Evolutionary conservation across 441 rosid species (phyloP).

Genomic region (Macaranga tanarius): DNA sequence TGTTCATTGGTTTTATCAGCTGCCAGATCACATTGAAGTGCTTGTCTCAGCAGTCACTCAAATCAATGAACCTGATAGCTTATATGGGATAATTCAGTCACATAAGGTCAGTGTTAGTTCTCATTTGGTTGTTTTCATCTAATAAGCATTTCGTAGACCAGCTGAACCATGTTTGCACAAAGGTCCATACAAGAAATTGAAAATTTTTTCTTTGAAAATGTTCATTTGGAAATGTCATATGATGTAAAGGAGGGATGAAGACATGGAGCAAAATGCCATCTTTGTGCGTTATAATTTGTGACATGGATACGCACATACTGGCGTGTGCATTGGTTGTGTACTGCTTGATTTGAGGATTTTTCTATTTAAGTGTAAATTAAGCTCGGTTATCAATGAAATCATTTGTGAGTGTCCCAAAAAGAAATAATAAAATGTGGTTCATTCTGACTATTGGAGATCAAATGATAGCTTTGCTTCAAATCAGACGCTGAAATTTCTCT

Average conservation of each 20-base stretch:
- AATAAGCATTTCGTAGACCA: background rate
- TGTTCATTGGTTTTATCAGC: constrained; percentile 38
- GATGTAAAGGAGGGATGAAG: background rate
- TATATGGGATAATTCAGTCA: constrained; percentile 91
- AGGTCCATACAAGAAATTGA: background rate
- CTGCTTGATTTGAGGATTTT: constrained; percentile 8
- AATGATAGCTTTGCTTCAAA: background rate
- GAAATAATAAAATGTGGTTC: background rate
- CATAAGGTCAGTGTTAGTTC: constrained; percentile 59
- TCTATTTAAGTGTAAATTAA: background rate
- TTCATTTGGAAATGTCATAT: background rate
- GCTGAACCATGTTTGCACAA: background rate
- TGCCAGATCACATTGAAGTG: constrained; percentile 78
- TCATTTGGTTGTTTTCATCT: constrained; percentile 15
- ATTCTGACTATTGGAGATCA: background rate
- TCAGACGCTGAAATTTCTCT: background rate
- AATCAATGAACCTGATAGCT: constrained; percentile 95
- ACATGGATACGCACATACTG: background rate
- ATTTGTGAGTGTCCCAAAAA: too few relatives aligned
- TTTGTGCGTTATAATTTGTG: background rate
- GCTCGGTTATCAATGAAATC: background rate
- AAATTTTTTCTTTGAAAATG: background rate
- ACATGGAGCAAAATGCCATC: background rate
- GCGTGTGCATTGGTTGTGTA: background rate
- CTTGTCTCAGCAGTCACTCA: constrained; percentile 86